A percentile compares a stretch with the other conserved stretches of the same genome.
phyloP scores from a whole-genome alignment of 2,329 filamentous ascomycete species.

The Dryadomyces quercus-mongolicae region DNA sequence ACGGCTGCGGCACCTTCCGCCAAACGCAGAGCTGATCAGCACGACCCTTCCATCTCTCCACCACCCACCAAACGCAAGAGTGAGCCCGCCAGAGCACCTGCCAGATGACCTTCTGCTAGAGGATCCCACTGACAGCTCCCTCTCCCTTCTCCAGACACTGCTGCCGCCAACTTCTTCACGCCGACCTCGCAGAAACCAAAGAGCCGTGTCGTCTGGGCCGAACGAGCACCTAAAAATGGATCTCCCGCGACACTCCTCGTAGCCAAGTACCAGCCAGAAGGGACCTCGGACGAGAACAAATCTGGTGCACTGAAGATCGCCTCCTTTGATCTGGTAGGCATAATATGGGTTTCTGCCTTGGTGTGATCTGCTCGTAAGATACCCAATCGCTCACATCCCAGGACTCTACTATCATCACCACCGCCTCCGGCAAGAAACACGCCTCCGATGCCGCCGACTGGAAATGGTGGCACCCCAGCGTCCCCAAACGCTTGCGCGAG shows the following conservation, averaged over 20 bases:
- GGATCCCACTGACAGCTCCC: not conserved
- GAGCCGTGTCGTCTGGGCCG: constrained; percentile 59
- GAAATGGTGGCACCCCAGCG: constrained; percentile 79
- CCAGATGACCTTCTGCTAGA: constrained; percentile 15
- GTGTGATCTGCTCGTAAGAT: too few relatives aligned
- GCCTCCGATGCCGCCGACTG: constrained; percentile 62
- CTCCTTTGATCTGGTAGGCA: constrained; percentile 52
- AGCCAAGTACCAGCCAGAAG: constrained; percentile 51
- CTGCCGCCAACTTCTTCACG: constrained; percentile 78
- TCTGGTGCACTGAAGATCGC: constrained; percentile 44
- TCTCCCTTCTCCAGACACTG: constrained; percentile 47
- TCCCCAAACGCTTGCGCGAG: constrained; percentile 54
- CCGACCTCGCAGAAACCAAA: constrained; percentile 75
- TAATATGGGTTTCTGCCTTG: too few relatives aligned
- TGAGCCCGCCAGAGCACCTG: constrained; percentile 21
- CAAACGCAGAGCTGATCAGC: constrained; percentile 4
- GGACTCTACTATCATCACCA: constrained; percentile 80
- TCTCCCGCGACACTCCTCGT: constrained; percentile 53
- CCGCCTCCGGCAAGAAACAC: constrained; percentile 71
- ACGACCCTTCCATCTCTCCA: constrained; percentile 35
- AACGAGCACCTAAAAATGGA: constrained; percentile 42
- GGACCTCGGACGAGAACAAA: constrained; percentile 11
- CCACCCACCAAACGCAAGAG: constrained; percentile 40
- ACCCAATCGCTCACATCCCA: constrained; percentile 19
- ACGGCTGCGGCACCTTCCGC: not conserved